Evolutionary conservation across 805 yeast species (phyloP).

Genomic region (Ogataea sp.): DNA sequence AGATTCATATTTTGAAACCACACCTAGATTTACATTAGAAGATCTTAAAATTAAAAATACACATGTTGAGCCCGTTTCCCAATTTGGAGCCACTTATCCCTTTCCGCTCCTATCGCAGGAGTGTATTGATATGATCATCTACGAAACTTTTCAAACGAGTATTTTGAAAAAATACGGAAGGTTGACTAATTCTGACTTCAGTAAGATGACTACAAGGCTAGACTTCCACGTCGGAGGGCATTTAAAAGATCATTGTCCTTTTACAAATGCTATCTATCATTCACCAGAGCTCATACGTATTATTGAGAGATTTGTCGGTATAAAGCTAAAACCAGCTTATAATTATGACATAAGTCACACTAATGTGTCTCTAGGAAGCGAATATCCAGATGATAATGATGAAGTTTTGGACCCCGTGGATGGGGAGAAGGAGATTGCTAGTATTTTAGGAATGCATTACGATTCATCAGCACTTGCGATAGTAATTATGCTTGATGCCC

Average conservation of each 20-base stretch:
- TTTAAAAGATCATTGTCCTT: slow-evolving; percentile 32
- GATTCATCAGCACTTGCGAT: slow-evolving; percentile 41
- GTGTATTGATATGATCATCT: slow-evolving; percentile 47
- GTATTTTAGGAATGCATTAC: slow-evolving; percentile 39
- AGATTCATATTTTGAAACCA: slow-evolving; percentile 27
- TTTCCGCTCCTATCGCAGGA: slow-evolving; percentile 53
- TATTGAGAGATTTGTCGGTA: slow-evolving; percentile 41
- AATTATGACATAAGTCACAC: slow-evolving; percentile 49
- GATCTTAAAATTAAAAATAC: slow-evolving; percentile 30
- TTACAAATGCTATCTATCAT: slow-evolving; percentile 42
- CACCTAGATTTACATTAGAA: slow-evolving; percentile 28
- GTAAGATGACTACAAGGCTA: slow-evolving; percentile 9
- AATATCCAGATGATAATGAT: slow-evolving; percentile 7
- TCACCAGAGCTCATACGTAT: slow-evolving; percentile 43
- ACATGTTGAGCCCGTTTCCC: slow-evolving; percentile 24
- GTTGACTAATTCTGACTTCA: slow-evolving; percentile 20
- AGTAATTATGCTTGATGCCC: slow-evolving; percentile 40
- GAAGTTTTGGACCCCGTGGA: too few species aligned
- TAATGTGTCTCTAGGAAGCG: slow-evolving; percentile 34
- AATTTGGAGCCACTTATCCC: slow-evolving; percentile 43
- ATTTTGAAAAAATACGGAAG: slow-evolving; percentile 35
- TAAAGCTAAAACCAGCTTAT: slow-evolving; percentile 34
- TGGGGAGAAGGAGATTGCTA: slow-evolving; percentile 31
- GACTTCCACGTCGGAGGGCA: slow-evolving; percentile 46
- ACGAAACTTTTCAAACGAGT: slow-evolving; percentile 40